Base-by-base conservation (phyloP, 2,329 filamentous ascomycete genomes). In the Colletotrichum sp. region DNA sequence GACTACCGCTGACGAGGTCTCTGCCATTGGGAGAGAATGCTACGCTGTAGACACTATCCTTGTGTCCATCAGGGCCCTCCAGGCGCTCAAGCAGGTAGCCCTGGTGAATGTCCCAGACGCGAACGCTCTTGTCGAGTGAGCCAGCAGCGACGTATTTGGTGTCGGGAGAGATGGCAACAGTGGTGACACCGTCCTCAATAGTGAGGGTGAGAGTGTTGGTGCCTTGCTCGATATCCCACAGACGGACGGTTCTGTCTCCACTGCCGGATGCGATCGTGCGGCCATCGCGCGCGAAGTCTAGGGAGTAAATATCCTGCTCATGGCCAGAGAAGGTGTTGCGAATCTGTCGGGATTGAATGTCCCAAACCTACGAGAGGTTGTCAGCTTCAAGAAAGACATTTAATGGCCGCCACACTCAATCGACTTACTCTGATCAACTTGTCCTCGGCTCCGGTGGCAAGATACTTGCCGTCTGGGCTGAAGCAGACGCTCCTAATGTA, bases 401-500 rank as follows among this genome's bases (percentile, higher is more conserved):
- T 13, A 27, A 4, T 36, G 7, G n/a, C 9, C 16, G n/a, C 9
- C 18, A 15, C 61, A 10, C 1, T n/a, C 43, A 36, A 6, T 76
- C 66, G 39, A 87, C 94, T 87, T 91, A 96, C 96, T 81, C 97
- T 91, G 83, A 99, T 98, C 81, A 98, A 91, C 88, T 98, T 98
- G 86, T 99, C 97, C 84, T 99, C 97, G 3, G 97, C 97, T 83
- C 97, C 97, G 18, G 97, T 99, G 6, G 97, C 97, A 39, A 99
- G 91, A 80, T 95, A 98, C 82, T 94, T 94, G 76, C 97, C 96
- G 84, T 98, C 96, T 15, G 97, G 97, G 83, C 96, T 98, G 89
- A 99, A 99, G 89, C 97, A 99, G 70, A 99, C 97, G 81, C 96
- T 98, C 80, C 97, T 90, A 80, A 99, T 99, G 85, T 98, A 99